Percentiles rank a stretch among this genome's conserved stretches.
Evolutionary conservation across 495 filamentous ascomycete genomes (phyloP).

Genomic region (Tuber borchii): DNA sequence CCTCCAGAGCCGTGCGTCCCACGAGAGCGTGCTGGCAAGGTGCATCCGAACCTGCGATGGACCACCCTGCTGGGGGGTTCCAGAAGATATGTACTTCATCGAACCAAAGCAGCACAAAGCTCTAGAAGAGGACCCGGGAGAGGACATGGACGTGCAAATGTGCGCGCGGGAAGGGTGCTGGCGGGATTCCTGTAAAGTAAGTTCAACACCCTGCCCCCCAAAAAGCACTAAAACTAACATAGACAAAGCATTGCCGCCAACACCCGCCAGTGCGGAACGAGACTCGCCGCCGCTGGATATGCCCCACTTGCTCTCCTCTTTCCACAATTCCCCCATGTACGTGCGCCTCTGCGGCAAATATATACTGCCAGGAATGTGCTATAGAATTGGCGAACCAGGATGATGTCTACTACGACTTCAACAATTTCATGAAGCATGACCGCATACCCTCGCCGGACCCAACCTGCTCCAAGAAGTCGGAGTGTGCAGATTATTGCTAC

Average conservation of each 20-base stretch:
- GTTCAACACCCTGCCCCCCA: neutral
- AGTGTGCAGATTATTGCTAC: neutral
- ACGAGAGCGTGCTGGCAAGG: neutral
- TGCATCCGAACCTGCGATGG: neutral
- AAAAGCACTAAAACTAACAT: neutral
- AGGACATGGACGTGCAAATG: neutral
- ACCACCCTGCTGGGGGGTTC: neutral
- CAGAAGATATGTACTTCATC: neutral
- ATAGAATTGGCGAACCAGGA: neutral
- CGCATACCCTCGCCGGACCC: neutral
- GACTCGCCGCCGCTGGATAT: neutral
- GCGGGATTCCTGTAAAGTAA: neutral
- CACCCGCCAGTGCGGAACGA: neutral
- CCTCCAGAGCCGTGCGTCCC: neutral
- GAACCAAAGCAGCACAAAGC: neutral
- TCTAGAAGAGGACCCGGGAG: neutral
- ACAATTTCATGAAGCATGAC: neutral
- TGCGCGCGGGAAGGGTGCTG: neutral
- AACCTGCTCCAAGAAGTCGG: neutral
- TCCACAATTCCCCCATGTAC: neutral
- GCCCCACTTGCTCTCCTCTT: neutral
- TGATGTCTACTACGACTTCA: neutral
- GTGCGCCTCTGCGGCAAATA: neutral
- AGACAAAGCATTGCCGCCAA: neutral
- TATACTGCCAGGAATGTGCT: neutral